Evolutionary conservation across 331 rosid genomes (phyloP).

Genomic region (Saraca asoca): DNA sequence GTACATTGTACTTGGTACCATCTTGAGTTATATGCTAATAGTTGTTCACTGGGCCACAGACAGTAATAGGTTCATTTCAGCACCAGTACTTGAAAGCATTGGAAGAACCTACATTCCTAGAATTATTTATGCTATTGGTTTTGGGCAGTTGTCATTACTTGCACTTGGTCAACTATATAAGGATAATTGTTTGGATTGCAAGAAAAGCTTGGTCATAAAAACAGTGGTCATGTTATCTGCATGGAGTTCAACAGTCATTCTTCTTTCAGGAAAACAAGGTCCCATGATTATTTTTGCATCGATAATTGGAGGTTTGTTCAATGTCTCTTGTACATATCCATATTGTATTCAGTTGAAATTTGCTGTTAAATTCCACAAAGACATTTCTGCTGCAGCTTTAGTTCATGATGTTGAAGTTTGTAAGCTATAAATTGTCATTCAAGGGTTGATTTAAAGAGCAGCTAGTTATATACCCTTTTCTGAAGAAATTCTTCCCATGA

Average conservation of each 20-base stretch:
- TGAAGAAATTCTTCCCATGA: conserved; percentile 26
- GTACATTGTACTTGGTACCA: conserved; percentile 54
- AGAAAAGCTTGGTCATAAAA: conserved; percentile 51
- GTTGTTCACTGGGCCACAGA: conserved; percentile 68
- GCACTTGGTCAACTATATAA: conserved; percentile 49
- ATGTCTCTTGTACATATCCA: conserved; percentile 21
- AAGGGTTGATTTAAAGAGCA: conserved; percentile 21
- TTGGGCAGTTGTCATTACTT: conserved; percentile 71
- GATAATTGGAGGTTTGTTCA: conserved; percentile 68
- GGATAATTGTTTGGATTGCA: conserved; percentile 42
- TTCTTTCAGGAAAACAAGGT: conserved; percentile 93
- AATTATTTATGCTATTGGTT: conserved; percentile 62
- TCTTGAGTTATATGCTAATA: conserved; percentile 63
- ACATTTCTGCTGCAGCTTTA: conserved; percentile 16
- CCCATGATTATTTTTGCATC: conserved; percentile 73
- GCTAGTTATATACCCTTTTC: conserved; percentile 20
- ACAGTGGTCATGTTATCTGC: conserved; percentile 66
- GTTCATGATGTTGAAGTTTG: conserved; percentile 16
- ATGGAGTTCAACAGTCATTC: conserved; percentile 76
- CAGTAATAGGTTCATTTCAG: conserved; percentile 41
- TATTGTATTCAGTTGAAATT: conserved; percentile 19
- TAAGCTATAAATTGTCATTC: conserved; percentile 19
- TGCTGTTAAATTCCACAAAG: conserved; percentile 17
- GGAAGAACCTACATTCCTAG: conserved; percentile 69
- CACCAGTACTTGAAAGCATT: conserved; percentile 46